These are phyloP conservation scores for Candida hungchunana DNA, from an alignment of 805 yeast species.

Conservation along the genomic window DNA sequence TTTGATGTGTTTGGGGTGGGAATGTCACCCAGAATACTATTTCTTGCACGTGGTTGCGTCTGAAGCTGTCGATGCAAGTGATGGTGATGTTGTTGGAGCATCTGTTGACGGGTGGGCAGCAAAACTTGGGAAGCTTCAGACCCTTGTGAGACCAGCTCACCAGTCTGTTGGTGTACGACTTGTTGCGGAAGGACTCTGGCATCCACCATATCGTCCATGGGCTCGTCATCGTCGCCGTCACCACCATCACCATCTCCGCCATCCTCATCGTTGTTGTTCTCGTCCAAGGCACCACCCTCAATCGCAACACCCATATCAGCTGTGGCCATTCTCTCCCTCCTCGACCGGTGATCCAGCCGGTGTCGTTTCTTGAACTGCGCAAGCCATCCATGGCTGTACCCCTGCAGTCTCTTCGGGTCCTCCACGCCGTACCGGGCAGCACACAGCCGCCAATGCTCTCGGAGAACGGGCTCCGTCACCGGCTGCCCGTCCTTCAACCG, in stretches of 20 bases:
- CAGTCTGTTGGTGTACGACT: neutral
- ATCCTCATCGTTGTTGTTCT: too few relatives aligned
- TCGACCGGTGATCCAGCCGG: constrained; percentile 35
- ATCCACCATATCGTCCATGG: too few relatives aligned
- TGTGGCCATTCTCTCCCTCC: neutral
- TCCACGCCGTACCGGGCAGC: constrained; percentile 55
- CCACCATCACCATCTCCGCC: neutral
- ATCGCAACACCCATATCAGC: neutral
- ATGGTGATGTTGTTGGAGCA: neutral
- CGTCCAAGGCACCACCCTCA: neutral
- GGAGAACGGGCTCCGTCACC: constrained; percentile 49
- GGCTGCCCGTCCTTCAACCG: constrained; percentile 40
- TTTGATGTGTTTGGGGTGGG: too few relatives aligned
- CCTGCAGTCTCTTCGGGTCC: constrained; percentile 52
- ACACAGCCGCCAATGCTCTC: constrained; percentile 53
- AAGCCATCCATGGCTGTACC: constrained; percentile 62
- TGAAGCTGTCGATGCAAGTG: neutral
- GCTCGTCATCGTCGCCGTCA: too few relatives aligned
- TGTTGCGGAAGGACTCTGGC: neutral
- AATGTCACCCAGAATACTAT: too few relatives aligned
- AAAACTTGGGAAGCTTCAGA: neutral
- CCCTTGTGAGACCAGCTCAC: neutral
- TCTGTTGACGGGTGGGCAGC: neutral
- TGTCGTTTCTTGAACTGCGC: constrained; percentile 57
- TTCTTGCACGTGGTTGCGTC: neutral